Conservation (phyloP, 768 basidiomycete species). For the Lactifluus piperatus region DNA sequence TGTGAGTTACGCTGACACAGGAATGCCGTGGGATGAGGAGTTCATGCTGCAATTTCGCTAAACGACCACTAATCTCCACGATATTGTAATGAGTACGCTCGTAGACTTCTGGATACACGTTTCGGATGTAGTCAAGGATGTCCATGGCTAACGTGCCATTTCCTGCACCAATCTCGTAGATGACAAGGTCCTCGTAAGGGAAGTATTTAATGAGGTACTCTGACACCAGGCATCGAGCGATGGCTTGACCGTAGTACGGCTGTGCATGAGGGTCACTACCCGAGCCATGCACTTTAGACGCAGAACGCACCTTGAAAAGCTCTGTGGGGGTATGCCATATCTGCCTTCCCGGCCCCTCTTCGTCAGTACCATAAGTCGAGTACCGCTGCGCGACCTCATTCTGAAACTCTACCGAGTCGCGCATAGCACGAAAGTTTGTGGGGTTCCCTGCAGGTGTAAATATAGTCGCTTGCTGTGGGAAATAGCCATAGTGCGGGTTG, state of each 20-base stretch:
- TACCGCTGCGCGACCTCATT: constrained; percentile 73
- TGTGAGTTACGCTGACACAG: constrained; percentile 59
- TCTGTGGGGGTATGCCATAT: constrained; percentile 99
- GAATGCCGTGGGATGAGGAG: constrained; percentile 56
- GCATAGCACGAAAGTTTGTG: constrained; percentile 62
- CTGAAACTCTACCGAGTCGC: constrained; percentile 69
- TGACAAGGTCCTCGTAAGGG: constrained; percentile 90
- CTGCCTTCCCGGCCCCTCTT: constrained; percentile 72
- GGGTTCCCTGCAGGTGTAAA: constrained; percentile 53
- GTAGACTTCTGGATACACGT: constrained; percentile 83
- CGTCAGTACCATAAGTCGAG: constrained; percentile 54
- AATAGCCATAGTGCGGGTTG: constrained; percentile 97
- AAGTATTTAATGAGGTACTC: constrained; percentile 93
- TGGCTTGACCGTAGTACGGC: constrained; percentile 92
- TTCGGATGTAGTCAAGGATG: constrained; percentile 71
- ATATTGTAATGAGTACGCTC: constrained; percentile 89
- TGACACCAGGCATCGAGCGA: constrained; percentile 80
- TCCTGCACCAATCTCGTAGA: constrained; percentile 97
- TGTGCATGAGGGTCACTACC: constrained; percentile 28
- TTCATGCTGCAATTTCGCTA: constrained; percentile 63
- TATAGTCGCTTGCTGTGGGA: constrained; percentile 87
- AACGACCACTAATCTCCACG: constrained; percentile 83
- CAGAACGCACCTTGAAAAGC: constrained; percentile 74
- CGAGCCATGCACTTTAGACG: not conserved
- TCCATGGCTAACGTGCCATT: constrained; percentile 92